These are phyloP conservation scores for Ustilago vetiveriae DNA, from an alignment of 1,284 basidiomycete genomes.

Conservation along the genomic window DNA sequence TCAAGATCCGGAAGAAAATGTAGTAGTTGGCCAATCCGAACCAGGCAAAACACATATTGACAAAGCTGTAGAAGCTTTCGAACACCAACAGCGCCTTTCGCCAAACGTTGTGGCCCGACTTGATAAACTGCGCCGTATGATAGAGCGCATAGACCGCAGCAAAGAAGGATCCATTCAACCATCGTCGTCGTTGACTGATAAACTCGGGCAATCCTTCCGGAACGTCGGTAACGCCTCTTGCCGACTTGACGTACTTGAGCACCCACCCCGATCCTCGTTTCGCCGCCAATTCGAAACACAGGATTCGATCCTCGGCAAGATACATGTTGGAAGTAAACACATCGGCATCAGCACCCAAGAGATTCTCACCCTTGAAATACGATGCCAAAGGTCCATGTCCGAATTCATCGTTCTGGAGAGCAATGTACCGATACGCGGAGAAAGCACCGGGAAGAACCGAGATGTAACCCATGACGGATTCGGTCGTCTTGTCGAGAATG, in stretches of 20 bases:
- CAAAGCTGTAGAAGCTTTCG: slow-evolving; percentile 86
- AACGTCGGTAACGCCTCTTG: slow-evolving; percentile 92
- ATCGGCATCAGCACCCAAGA: slow-evolving; percentile 89
- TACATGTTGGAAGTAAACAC: slow-evolving; percentile 83
- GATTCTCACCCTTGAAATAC: slow-evolving; percentile 95
- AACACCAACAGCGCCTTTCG: slow-evolving; percentile 80
- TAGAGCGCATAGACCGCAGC: slow-evolving; percentile 74
- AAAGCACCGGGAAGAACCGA: slow-evolving; percentile 59
- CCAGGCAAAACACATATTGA: slow-evolving; percentile 91
- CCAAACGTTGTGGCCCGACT: slow-evolving; percentile 81
- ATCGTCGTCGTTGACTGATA: slow-evolving; percentile 88
- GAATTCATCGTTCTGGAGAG: slow-evolving; percentile 84
- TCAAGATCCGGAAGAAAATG: slow-evolving; percentile 93
- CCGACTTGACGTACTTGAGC: slow-evolving; percentile 93
- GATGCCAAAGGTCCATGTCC: slow-evolving; percentile 89
- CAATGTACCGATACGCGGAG: slow-evolving; percentile 77
- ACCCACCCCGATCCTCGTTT: slow-evolving; percentile 91
- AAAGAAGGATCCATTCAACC: slow-evolving; percentile 90
- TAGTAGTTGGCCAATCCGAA: slow-evolving; percentile 90
- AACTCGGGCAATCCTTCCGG: slow-evolving; percentile 94
- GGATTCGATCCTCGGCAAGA: slow-evolving; percentile 76
- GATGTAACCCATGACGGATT: slow-evolving; percentile 65
- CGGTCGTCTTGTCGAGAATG: slow-evolving; percentile 65
- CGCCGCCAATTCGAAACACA: slow-evolving; percentile 93
- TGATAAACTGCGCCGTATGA: slow-evolving; percentile 83